phyloP scores from a whole-genome alignment of 495 filamentous ascomycete genomes.

The Tuber melanosporum region DNA sequence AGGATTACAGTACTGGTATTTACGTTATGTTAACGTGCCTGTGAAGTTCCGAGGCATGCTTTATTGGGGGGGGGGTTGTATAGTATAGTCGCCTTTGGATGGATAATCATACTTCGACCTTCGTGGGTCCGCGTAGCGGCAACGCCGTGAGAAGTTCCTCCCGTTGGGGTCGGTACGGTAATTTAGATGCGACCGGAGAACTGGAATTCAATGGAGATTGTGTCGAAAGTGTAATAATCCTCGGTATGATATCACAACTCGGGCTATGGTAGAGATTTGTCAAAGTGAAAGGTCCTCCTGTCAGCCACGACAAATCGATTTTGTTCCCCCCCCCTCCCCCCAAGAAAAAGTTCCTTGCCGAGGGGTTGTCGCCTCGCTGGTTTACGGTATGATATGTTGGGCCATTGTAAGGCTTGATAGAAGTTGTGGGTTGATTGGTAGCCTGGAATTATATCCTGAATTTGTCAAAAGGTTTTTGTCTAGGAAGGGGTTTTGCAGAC shows the following conservation, averaged over 20 bases:
- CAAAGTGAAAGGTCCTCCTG: background rate
- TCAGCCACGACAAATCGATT: background rate
- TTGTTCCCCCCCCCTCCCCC: background rate
- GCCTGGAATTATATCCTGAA: background rate
- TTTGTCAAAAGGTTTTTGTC: no score
- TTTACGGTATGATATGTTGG: background rate
- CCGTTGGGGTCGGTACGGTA: no score
- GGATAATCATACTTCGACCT: background rate
- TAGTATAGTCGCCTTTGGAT: background rate
- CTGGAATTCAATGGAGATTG: no score
- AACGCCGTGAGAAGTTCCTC: background rate
- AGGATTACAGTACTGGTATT: no score
- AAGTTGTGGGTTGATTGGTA: background rate
- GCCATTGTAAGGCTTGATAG: background rate
- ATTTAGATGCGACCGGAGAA: no score
- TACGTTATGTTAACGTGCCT: no score
- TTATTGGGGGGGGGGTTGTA: no score
- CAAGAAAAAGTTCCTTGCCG: background rate
- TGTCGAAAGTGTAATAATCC: no score
- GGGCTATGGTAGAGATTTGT: background rate
- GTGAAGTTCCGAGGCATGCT: no score
- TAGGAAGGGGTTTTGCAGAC: no score
- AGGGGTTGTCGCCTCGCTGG: background rate
- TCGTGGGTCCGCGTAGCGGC: background rate
- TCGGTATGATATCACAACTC: no score